Base-by-base conservation (phyloP, 176 grass and related monocot species). In the Thinopyrum elongatum region DNA sequence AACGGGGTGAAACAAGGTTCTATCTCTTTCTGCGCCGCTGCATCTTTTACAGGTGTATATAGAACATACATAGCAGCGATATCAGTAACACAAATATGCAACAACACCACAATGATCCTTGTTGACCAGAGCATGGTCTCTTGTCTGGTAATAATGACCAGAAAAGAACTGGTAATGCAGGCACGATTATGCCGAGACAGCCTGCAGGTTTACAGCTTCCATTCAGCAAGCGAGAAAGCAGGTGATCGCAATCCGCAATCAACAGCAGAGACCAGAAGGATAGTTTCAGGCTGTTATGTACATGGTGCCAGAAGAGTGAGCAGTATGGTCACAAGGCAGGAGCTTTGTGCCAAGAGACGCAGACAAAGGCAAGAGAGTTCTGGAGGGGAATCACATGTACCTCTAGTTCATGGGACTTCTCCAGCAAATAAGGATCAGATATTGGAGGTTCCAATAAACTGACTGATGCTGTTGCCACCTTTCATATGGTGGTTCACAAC, bases 401-500 rank as follows among this genome's bases (percentile, higher is more conserved):
- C 38, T 61, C 42, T 10, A 28, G 80, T 1, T 51, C 17, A 68
- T 68, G 67, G 74, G 41, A 10, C 38, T 69, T 83, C 47, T 62
- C 36, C 69, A 80, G 76, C 49, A 74, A 84, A 70, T 23, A 65
- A 84, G 27, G 46, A 69, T 68, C 58, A 36, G 33, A 80, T 28
- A 62, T 39, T 30, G 68, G 67, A 60, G 22, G 59, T 5, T 86
- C 73, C 13, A 44, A 76, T n/a, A 68, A 22, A 69, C 26, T 64
- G 46, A 31, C 27, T 63, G 55, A 22, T 7, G 19, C 21, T 58
- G 42, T 44, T 82, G 16, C n/a, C 30, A 80, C 10, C 31, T 59
- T 90, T 90, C 77, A 55, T 59, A 81, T 25, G 65, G 42, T 82
- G 64, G 33, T 81, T 83, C 57, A 26, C 74, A 80, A 2, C 36